Conservation (phyloP, 345 rosid genomes). For the Adansonia digitata region DNA sequence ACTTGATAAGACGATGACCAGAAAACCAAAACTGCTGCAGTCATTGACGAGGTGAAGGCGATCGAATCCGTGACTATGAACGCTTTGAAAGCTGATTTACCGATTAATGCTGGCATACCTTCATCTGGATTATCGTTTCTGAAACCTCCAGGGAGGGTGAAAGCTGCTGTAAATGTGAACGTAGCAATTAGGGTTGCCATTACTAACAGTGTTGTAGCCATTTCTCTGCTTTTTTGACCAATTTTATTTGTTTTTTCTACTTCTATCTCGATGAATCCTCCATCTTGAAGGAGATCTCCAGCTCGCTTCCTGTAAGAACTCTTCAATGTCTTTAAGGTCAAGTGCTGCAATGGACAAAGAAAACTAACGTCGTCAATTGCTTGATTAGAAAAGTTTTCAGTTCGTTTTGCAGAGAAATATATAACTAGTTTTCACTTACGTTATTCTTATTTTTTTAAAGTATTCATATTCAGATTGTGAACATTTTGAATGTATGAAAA, state of each 20-base stretch:
- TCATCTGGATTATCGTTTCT: background rate
- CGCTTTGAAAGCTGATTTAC: background rate
- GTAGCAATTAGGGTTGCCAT: constrained; percentile 20
- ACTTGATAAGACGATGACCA: background rate
- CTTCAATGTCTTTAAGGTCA: constrained; percentile 9
- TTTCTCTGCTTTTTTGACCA: background rate
- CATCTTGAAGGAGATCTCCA: background rate
- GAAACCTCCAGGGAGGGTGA: constrained; percentile 18
- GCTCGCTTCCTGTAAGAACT: background rate
- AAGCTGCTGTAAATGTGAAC: constrained; percentile 17
- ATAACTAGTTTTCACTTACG: no score
- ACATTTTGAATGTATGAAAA: no score
- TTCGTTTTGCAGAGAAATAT: no score
- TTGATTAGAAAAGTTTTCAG: no score
- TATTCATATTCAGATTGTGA: no score
- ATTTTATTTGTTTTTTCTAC: no score
- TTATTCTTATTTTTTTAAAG: no score
- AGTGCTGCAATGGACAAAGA: background rate
- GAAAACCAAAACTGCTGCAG: constrained; percentile 1
- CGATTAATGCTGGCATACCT: background rate
- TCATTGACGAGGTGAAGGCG: background rate
- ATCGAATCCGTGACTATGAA: background rate
- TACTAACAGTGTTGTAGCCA: constrained; percentile 4
- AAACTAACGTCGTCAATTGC: background rate
- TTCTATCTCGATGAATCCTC: background rate